Evolutionary conservation across 495 filamentous ascomycete species (phyloP), one percentile per base, ranked within the genome.

Genomic region (Penicillium coprophilum): DNA sequence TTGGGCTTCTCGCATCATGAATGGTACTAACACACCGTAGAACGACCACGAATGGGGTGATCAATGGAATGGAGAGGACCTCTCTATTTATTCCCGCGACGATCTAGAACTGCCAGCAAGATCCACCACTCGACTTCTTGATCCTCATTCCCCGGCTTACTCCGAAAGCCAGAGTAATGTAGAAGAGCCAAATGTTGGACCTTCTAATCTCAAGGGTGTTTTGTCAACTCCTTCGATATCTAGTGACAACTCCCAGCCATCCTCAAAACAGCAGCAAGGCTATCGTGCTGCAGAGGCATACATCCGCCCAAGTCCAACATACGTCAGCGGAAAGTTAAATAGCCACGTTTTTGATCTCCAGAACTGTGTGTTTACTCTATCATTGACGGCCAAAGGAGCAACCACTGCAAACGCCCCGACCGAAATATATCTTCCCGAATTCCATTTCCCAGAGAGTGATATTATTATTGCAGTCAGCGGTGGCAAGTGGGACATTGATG

Each of bases 61-160:
- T 65, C 85, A 90, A 43, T 98, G 94, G 94, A 97, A 98, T 58
- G 94, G 94, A 28, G 94, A 98, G 63, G 94, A 98, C 73, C 76
- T 98, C 17, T 96, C 91, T 8, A 95, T 98, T 32, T 89, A 83
- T 64, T 96, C 90, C 0, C 56, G 78, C 3, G 92, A 98, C 60
- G 94, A 98, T 65, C 81, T 81, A 21, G 80, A 85, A 23, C 77
- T 96, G 0, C 80, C 68, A 72, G 77, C 57, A 66, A 74, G 61
- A 20, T 64, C 6, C 23, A 31, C 52, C 5, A 36, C 41, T 20
- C 47, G 45, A 6, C 60, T 64, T 15, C 45, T 78, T 36, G 73
- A 85, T 66, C 79, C 72, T 11, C 69, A 68, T 23, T 86, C 82
- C 9, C 81, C 85, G 12, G 77, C 78, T 6, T 88, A 78, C 66